These are phyloP conservation scores for Pseudogymnoascus sp. DNA, from an alignment of 2,329 filamentous ascomycete genomes.

Conservation along the genomic window DNA sequence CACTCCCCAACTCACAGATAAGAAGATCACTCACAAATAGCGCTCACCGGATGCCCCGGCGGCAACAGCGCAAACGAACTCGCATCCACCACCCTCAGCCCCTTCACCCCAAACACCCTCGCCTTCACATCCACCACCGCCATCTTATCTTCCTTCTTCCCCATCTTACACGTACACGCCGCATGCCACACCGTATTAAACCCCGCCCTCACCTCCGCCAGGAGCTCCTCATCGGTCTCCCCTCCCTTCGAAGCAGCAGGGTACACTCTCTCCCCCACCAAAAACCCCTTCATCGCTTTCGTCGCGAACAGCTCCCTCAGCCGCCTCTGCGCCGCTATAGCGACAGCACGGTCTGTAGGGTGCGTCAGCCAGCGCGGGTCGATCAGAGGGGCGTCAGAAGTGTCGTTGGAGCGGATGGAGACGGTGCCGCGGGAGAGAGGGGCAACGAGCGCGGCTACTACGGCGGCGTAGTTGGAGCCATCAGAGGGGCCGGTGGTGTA, in stretches of 20 bases:
- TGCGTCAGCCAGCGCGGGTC: conserved; percentile 40
- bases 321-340: conserved; percentile 37
- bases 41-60: conserved; percentile 36
- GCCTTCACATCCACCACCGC: conserved; percentile 14
- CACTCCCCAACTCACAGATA: background rate
- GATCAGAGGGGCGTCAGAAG: conserved; percentile 30
- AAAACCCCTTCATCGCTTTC: conserved; percentile 13
- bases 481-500: conserved; percentile 19
- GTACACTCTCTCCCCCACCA: background rate
- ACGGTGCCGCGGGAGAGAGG: conserved; percentile 39
- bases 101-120: conserved; percentile 14
- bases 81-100: conserved; percentile 15
- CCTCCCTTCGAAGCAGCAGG: conserved; percentile 8
- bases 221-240: conserved; percentile 22
- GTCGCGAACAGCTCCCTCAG: conserved; percentile 28
- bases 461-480: conserved; percentile 29
- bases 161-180: conserved; percentile 16
- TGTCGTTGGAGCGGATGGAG: conserved; percentile 32
- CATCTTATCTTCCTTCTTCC: conserved; percentile 12
- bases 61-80: conserved; percentile 20
- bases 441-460: conserved; percentile 31
- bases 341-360: conserved; percentile 38
- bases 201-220: conserved; percentile 8
- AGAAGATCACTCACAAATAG: conserved; percentile 29
- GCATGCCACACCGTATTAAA: conserved; percentile 8